A percentile compares a stretch with the other conserved stretches of the same genome.
Evolutionary conservation across 805 yeast species (phyloP).

Genomic region (Wickerhamiella occidentalis): DNA sequence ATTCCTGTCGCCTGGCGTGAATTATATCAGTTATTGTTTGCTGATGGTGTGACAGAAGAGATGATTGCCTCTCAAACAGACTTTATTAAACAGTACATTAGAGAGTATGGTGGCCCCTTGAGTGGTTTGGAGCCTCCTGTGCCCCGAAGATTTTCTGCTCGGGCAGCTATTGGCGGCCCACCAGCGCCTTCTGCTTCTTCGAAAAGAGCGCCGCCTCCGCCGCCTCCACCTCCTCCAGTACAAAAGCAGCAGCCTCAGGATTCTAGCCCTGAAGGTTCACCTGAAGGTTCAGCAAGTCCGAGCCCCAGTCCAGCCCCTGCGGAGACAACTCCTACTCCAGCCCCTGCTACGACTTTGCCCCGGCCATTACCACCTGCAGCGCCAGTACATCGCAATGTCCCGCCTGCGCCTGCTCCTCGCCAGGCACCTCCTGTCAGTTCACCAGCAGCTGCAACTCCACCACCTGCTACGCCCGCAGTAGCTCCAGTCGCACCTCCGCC

Average conservation of each 20-base stretch:
- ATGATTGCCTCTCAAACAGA: conserved; percentile 80
- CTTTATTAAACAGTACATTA: conserved; percentile 66
- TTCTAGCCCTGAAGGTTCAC: too few species aligned
- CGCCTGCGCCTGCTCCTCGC: conserved; percentile 4
- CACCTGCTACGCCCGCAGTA: conserved; percentile 1
- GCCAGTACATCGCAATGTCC: conserved; percentile 10
- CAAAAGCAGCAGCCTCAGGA: neutral
- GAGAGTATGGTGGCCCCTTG: conserved; percentile 64
- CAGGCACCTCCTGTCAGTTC: conserved; percentile 32
- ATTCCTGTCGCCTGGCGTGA: conserved; percentile 82
- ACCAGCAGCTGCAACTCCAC: conserved; percentile 25
- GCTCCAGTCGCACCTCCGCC: conserved; percentile 5
- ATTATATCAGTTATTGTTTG: conserved; percentile 57
- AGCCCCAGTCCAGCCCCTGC: neutral
- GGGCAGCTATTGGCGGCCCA: conserved; percentile 13
- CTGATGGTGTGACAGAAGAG: conserved; percentile 72
- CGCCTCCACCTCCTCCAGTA: conserved; percentile 29
- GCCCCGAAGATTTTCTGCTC: conserved; percentile 40
- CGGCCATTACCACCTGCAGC: neutral
- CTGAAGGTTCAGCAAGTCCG: too few species aligned
- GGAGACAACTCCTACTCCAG: neutral
- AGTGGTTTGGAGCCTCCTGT: conserved; percentile 78
- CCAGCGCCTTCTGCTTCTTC: conserved; percentile 1
- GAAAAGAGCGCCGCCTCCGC: conserved; percentile 28
- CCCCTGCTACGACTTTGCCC: neutral